These are phyloP conservation scores for Trifolium pratense DNA, from an alignment of 306 rosid species.

Conservation along the genomic window DNA sequence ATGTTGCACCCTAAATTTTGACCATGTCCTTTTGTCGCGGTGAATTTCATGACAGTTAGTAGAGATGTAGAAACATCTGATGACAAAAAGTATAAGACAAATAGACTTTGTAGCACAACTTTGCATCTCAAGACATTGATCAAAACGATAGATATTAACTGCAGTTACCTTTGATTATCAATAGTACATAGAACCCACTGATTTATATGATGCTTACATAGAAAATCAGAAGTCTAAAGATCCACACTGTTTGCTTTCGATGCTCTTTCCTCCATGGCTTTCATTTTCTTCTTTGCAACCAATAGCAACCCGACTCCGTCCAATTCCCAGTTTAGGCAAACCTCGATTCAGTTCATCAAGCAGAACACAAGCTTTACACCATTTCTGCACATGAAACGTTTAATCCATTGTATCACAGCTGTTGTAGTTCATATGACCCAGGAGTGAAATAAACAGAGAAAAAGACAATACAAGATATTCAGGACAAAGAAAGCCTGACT, in stretches of 20 bases:
- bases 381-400: constrained; percentile 62
- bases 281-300: constrained; percentile 51
- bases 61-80: no score
- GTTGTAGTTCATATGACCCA: background rate
- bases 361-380: constrained; percentile 97
- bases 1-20: no score
- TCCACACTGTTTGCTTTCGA: constrained; percentile 84
- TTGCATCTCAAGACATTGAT: no score
- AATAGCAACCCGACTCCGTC: constrained; percentile 60
- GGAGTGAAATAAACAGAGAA: background rate
- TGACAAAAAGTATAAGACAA: no score
- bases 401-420: background rate
- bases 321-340: constrained; percentile 92
- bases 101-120: no score
- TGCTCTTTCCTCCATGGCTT: constrained; percentile 53
- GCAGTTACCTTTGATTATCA: constrained; percentile 4
- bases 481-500: no score
- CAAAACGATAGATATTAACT: background rate
- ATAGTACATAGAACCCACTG: background rate
- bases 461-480: constrained; percentile 11
- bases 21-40: no score
- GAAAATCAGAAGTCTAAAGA: constrained; percentile 72
- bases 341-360: constrained; percentile 92
- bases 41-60: no score
- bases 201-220: background rate